Evolutionary conservation across 2,329 filamentous ascomycete species (phyloP), one percentile per base, ranked within the genome.

Genomic region (Ophiostoma quercus): DNA sequence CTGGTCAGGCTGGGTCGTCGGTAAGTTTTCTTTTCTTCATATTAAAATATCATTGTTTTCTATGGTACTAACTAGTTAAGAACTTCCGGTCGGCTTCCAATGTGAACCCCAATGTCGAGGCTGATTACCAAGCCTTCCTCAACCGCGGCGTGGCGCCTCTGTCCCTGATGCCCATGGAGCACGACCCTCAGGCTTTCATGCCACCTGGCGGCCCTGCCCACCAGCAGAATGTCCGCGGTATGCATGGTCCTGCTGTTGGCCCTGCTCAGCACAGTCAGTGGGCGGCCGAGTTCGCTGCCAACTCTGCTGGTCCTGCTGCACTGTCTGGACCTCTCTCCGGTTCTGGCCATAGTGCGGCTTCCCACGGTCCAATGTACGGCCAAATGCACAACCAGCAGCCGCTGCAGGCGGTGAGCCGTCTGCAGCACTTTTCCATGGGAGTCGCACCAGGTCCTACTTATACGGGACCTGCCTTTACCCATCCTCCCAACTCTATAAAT

Each of bases 81-180:
- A 67, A 67, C 39, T 75, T 75, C 66, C 73, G 73, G 19, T 74
- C 73, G 0, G 41, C 63, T 1, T 67, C 66, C 22, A 54, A 39
- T 34, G 67, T 66, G 3, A 63, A 66, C 54, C 37, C 54, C 8
- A 67, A 62, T 37, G 67, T 63, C 32, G 72, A 73, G 29, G 71
- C 70, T 47, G 73, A 73, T 2, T 70, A 72, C 47, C 71, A 68
- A 3, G 70, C 69, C 12, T 75, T 75, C 54, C 51, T 66, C 19
- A 67, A 67, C 7, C 68, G 65, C 8, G 62, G 66, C 41, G 37
- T 70, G 47, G n/a, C 54, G 1, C 65, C 65, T 19, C 65, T 66
- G n/a, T 47, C 65, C 34, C 34, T 63, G 6, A 67, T 70, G 68
- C 57, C 37, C 25, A 57, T 68, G 67, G 63, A 3, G 3, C 67